Evolutionary conservation across 2,329 filamentous ascomycete species (phyloP).

Genomic region (Bimuria novae-zelandiae): DNA sequence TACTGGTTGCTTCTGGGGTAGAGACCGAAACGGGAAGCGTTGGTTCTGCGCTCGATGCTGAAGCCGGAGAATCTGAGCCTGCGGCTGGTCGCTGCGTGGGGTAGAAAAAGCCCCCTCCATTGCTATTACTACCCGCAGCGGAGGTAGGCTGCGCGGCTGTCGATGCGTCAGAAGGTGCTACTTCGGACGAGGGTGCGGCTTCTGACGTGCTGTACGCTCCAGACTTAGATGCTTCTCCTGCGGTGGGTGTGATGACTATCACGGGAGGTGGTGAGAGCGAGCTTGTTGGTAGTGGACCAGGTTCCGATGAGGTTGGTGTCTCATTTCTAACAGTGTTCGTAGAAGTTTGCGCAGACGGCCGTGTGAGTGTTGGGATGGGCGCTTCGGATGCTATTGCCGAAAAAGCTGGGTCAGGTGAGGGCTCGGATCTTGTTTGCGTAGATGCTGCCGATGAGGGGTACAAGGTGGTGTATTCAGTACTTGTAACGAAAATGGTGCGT

Average conservation of each 20-base stretch:
- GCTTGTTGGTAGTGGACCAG: conserved; percentile 13
- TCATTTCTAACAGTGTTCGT: background rate
- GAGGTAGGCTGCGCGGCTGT: conserved; percentile 1
- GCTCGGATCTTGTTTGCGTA: background rate
- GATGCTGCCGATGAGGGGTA: conserved; percentile 20
- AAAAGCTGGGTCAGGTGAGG: conserved; percentile 4
- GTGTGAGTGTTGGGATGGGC: conserved; percentile 8
- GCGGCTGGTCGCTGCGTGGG: conserved; percentile 4
- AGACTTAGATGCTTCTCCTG: background rate
- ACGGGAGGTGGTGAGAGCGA: conserved; percentile 27
- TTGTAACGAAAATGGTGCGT: conserved; percentile 24
- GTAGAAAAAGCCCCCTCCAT: conserved; percentile 2
- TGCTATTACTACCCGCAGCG: background rate
- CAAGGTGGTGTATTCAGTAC: conserved; percentile 37
- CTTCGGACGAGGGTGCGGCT: background rate
- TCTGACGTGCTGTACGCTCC: background rate
- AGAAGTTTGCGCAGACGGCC: background rate
- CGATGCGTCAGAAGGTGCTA: background rate
- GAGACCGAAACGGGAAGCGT: background rate
- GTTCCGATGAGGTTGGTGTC: conserved; percentile 9
- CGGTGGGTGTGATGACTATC: conserved; percentile 17
- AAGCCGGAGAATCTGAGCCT: background rate
- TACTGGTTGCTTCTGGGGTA: background rate
- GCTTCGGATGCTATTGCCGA: conserved; percentile 11
- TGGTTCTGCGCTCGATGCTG: background rate